Conservation (phyloP, 345 rosid genomes). For the Arabis alpina region DNA sequence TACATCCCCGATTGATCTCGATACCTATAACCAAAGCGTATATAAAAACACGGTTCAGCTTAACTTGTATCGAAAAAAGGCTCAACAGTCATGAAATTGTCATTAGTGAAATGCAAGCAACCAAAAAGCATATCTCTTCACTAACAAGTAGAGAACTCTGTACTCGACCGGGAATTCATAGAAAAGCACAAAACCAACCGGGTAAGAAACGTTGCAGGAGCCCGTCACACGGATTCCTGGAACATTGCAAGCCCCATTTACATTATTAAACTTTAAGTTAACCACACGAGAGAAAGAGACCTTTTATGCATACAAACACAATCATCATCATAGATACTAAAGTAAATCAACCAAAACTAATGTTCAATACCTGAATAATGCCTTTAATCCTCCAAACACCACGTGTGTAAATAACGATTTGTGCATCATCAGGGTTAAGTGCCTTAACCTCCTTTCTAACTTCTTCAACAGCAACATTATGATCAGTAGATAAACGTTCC, state of each 20-base stretch:
- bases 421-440: constrained; percentile 96
- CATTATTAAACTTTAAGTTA: not conserved
- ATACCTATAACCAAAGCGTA: constrained; percentile 61
- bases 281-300: constrained; percentile 6
- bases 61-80: not conserved
- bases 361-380: constrained; percentile 77
- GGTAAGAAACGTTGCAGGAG: constrained; percentile 48
- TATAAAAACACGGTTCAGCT: not conserved
- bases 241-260: constrained; percentile 44
- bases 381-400: constrained; percentile 99
- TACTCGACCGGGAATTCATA: constrained; percentile 17
- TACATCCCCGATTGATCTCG: constrained; percentile 95
- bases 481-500: constrained; percentile 93
- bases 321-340: constrained; percentile 20
- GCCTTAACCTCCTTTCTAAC: constrained; percentile 94
- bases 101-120: constrained; percentile 29
- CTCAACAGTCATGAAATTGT: constrained; percentile 15
- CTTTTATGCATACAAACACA: constrained; percentile 1
- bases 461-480: constrained; percentile 90
- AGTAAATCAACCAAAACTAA: constrained; percentile 1
- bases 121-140: constrained; percentile 23
- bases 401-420: constrained; percentile 70
- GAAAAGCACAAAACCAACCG: constrained; percentile 21
- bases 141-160: constrained; percentile 28
- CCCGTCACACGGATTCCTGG: constrained; percentile 54